Conservation (phyloP, 2,329 filamentous ascomycete species). For the Cladosporium sp. region DNA sequence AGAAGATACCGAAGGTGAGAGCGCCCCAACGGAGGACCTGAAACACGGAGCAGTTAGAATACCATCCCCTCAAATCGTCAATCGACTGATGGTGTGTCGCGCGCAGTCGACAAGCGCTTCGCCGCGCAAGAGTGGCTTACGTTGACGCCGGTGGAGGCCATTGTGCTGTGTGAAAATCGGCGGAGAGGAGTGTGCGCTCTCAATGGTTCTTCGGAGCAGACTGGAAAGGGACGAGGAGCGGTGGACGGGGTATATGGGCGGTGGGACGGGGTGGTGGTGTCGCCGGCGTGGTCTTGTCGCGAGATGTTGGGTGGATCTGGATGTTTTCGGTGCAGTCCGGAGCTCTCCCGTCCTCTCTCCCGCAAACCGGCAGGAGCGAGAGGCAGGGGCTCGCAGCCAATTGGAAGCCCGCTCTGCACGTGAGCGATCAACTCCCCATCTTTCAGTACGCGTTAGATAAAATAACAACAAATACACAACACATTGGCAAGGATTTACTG, state of each 20-base stretch:
- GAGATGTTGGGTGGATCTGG: background rate
- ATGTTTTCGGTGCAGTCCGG: slow-evolving; percentile 1
- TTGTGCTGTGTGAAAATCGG: slow-evolving; percentile 15
- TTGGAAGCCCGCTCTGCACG: background rate
- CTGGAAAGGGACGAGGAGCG: background rate
- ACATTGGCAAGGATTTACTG: background rate
- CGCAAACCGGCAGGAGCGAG: background rate
- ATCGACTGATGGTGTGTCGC: background rate
- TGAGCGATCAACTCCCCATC: background rate
- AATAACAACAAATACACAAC: background rate
- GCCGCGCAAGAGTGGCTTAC: slow-evolving; percentile 16
- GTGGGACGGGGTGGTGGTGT: slow-evolving; percentile 6
- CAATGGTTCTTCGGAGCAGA: slow-evolving; percentile 9
- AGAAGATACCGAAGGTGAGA: slow-evolving; percentile 85
- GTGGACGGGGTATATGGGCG: background rate
- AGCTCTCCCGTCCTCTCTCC: background rate
- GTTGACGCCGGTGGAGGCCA: slow-evolving; percentile 25
- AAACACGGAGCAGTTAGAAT: slow-evolving; percentile 4
- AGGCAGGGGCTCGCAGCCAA: background rate
- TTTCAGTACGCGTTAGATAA: background rate
- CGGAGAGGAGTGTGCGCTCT: background rate
- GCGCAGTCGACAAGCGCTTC: background rate
- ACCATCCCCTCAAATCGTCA: background rate
- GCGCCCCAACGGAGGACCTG: slow-evolving; percentile 98
- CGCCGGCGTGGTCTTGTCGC: slow-evolving; percentile 10